Percentiles rank a stretch among this genome's conserved stretches.
Conservation (phyloP, 2,329 filamentous ascomycete genomes). For the Furcasterigmium furcatum region DNA sequence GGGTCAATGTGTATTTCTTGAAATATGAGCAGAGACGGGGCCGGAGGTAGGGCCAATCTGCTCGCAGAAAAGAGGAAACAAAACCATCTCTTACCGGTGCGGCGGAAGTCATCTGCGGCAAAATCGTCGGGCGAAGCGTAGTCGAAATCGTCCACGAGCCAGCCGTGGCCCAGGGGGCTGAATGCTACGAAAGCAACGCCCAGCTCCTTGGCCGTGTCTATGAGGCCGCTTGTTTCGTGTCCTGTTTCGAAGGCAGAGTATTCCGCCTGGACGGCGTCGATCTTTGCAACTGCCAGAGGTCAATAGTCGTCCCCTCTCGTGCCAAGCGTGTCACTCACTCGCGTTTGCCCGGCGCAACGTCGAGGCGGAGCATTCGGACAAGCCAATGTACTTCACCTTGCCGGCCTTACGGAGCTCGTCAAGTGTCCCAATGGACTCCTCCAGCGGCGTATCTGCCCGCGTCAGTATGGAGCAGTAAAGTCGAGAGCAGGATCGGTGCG, state of each 20-base stretch:
- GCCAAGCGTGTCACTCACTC: constrained; percentile 19
- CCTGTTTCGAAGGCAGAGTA: constrained; percentile 22
- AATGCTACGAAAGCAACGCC: constrained; percentile 44
- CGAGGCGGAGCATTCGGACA: constrained; percentile 36
- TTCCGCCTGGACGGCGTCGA: constrained; percentile 24
- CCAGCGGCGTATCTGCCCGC: constrained; percentile 33
- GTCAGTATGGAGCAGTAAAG: not conserved
- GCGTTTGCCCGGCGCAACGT: constrained; percentile 35
- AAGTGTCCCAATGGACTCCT: constrained; percentile 42
- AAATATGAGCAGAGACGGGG: not conserved
- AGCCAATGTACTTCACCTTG: constrained; percentile 37
- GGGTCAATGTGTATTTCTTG: too few species aligned
- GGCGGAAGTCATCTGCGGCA: constrained; percentile 41
- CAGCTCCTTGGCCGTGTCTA: not conserved
- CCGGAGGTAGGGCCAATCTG: too few species aligned
- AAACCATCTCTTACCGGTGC: not conserved
- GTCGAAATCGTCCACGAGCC: constrained; percentile 40
- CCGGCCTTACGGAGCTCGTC: constrained; percentile 40
- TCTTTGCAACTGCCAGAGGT: constrained; percentile 28
- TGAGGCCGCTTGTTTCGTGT: constrained; percentile 31
- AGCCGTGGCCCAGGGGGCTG: constrained; percentile 47
- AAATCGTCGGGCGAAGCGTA: constrained; percentile 31
- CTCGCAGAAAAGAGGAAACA: too few species aligned
- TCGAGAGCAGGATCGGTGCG: too few species aligned
- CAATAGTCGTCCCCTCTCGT: constrained; percentile 28